These are phyloP conservation scores for Mallotus repandus DNA, from an alignment of 441 rosid species.

Conservation along the genomic window DNA sequence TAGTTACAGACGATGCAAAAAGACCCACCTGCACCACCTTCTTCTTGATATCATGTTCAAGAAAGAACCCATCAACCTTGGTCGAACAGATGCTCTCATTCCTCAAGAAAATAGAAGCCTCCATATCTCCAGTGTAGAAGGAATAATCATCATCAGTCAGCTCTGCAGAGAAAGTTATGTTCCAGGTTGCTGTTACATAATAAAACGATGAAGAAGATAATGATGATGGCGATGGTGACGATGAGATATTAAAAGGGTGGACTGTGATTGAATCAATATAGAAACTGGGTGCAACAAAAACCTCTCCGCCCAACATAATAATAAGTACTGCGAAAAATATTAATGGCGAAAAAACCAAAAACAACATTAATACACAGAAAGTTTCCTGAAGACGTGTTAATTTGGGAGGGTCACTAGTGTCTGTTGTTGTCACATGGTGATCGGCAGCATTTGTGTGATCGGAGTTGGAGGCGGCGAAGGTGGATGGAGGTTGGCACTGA, in stretches of 20 bases:
- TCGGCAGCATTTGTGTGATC: too few relatives aligned
- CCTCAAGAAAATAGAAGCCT: background rate
- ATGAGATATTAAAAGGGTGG: background rate
- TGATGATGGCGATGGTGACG: background rate
- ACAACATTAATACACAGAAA: too few relatives aligned
- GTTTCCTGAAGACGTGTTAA: background rate
- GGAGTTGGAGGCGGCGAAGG: too few relatives aligned
- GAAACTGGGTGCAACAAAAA: background rate
- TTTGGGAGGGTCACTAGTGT: too few relatives aligned
- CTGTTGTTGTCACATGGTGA: too few relatives aligned
- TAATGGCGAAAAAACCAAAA: too few relatives aligned
- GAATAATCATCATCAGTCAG: too few relatives aligned
- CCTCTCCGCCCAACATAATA: background rate
- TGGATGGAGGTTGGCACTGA: too few relatives aligned
- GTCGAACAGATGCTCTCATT: background rate
- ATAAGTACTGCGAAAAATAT: background rate
- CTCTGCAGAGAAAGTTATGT: too few relatives aligned
- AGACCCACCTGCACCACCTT: background rate
- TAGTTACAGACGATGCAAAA: background rate
- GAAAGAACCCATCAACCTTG: background rate
- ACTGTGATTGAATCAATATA: background rate
- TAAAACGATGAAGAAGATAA: background rate
- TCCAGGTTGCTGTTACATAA: background rate
- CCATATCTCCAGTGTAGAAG: background rate
- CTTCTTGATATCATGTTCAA: background rate